phyloP scores from a whole-genome alignment of 129 eudicot species.

The Chrysanthemum seticuspe region DNA sequence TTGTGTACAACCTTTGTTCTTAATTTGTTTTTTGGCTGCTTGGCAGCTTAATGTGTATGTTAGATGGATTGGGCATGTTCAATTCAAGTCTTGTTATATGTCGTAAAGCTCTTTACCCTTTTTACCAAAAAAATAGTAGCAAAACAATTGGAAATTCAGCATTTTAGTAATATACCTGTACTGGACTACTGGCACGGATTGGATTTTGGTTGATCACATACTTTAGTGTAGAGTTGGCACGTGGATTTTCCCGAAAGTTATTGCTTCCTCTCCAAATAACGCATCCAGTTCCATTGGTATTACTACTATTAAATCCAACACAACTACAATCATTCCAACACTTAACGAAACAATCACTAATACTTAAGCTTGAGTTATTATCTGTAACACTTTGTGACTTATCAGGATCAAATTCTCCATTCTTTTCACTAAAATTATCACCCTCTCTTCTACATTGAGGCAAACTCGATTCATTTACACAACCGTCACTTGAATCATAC shows the following conservation, averaged over 20 bases:
- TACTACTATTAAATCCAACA: conserved; percentile 28
- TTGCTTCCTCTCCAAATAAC: conserved; percentile 18
- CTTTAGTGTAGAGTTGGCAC: not conserved
- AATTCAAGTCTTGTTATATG: too few relatives aligned
- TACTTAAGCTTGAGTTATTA: conserved; percentile 28
- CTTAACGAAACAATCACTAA: conserved; percentile 46
- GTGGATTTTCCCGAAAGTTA: conserved; percentile 13
- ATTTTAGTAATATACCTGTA: conserved; percentile 6
- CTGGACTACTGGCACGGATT: not conserved
- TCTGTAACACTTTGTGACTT: conserved; percentile 3
- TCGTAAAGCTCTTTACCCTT: too few relatives aligned
- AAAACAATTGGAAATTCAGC: not conserved
- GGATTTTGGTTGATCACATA: conserved; percentile 34
- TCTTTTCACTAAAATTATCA: conserved; percentile 7
- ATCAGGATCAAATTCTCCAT: conserved; percentile 14
- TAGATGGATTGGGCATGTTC: too few relatives aligned
- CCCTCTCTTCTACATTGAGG: conserved; percentile 24
- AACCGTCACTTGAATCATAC: conserved; percentile 21
- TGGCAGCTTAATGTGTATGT: too few relatives aligned
- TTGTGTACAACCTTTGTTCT: too few relatives aligned
- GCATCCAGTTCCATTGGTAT: conserved; percentile 27
- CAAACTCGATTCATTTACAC: conserved; percentile 13
- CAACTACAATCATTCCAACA: conserved; percentile 55
- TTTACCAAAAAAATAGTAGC: too few relatives aligned
- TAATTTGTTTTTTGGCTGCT: too few relatives aligned